phyloP scores from a whole-genome alignment of 2,329 filamentous ascomycete genomes.

The Exophiala spinifera region DNA sequence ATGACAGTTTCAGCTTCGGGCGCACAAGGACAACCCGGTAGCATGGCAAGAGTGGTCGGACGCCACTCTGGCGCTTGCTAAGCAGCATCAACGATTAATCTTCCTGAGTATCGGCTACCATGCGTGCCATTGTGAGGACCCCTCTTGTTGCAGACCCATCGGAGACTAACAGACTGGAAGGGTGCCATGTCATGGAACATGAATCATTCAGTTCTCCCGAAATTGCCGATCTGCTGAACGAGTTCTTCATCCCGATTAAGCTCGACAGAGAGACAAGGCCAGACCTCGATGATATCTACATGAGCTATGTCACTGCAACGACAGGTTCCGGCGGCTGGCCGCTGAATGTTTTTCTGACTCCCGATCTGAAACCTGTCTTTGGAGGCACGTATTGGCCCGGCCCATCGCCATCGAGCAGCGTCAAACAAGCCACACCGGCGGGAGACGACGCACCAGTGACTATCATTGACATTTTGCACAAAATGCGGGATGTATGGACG shows the following conservation, averaged over 20 bases:
- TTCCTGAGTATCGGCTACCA: constrained; percentile 95
- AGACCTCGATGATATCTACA: constrained; percentile 92
- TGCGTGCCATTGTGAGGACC: constrained; percentile 79
- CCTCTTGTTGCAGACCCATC: neutral
- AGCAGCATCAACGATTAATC: constrained; percentile 77
- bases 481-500: constrained; percentile 71
- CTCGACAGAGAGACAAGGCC: constrained; percentile 92
- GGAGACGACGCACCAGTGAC: constrained; percentile 60
- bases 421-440: constrained; percentile 36
- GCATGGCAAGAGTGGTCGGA: constrained; percentile 87
- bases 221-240: constrained; percentile 78
- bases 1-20: constrained; percentile 56
- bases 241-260: constrained; percentile 84
- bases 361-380: constrained; percentile 88
- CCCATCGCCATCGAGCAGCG: constrained; percentile 55
- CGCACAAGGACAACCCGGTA: constrained; percentile 76
- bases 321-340: constrained; percentile 91
- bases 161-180: constrained; percentile 40
- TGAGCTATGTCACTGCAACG: constrained; percentile 96
- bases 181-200: constrained; percentile 85
- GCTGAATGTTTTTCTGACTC: constrained; percentile 92
- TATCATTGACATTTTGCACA: constrained; percentile 78
- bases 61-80: constrained; percentile 72
- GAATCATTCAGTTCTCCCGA: constrained; percentile 85
- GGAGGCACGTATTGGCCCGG: constrained; percentile 95